These are phyloP conservation scores for Pyrus hybrid DNA, from an alignment of 331 rosid species.

Conservation along the genomic window DNA sequence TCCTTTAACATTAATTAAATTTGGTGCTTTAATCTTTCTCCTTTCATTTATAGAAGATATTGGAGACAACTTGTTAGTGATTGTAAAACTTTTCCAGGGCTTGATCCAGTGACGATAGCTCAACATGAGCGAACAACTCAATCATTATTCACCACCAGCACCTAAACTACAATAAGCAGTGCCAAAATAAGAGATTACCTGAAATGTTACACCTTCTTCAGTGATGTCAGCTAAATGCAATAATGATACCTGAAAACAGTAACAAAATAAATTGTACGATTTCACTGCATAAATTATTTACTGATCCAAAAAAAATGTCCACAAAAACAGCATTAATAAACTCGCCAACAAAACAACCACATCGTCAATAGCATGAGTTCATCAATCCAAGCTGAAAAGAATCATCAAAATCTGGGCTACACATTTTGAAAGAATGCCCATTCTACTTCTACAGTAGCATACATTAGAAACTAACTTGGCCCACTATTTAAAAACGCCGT, in stretches of 20 bases:
- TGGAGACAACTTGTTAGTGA: not conserved
- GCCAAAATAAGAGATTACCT: conserved; percentile 35
- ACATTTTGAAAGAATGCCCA: not conserved
- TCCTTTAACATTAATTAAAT: not conserved
- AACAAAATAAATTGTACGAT: conserved; percentile 10
- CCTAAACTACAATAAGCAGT: not conserved
- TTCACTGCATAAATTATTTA: not conserved
- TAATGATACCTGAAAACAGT: conserved; percentile 62
- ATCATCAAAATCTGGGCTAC: not conserved
- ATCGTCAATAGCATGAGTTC: not conserved
- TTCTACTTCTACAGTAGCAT: not conserved
- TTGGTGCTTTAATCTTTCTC: not conserved
- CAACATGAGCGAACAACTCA: not conserved
- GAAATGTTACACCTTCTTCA: conserved; percentile 92
- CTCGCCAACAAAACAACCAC: not conserved
- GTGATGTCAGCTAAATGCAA: conserved; percentile 97
- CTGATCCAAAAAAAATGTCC: not conserved
- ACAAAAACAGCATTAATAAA: not conserved
- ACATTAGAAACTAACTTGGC: not conserved
- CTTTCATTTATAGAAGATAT: not conserved
- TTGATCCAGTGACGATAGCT: not conserved
- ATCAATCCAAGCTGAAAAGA: not conserved
- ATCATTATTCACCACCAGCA: not conserved
- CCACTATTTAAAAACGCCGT: not conserved
- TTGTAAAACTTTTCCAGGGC: not conserved